Conservation (phyloP, 345 rosid genomes). For the Schrenkiella parvula region DNA sequence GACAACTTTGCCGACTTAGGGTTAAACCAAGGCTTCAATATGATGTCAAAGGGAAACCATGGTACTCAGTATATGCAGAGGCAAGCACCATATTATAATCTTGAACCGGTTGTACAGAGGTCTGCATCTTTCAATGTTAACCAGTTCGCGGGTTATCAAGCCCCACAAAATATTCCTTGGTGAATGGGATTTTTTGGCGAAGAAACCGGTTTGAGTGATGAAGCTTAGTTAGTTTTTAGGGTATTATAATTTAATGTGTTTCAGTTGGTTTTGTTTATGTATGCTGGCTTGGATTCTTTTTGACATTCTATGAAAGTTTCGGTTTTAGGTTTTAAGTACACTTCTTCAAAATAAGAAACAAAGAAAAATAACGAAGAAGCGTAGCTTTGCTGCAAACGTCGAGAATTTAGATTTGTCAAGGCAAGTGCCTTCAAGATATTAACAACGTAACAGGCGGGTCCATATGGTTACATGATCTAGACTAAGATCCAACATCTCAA, state of each 20-base stretch:
- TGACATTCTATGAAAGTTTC: background rate
- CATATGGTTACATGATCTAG: background rate
- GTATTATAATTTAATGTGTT: constrained; percentile 1
- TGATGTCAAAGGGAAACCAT: constrained; percentile 28
- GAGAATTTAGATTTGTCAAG: constrained; percentile 90
- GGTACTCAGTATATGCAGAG: constrained; percentile 19
- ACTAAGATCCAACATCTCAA: too few relatives aligned
- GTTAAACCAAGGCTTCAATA: constrained; percentile 6
- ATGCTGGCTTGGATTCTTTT: constrained; percentile 1
- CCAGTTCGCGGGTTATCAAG: constrained; percentile 3
- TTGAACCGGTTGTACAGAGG: constrained; percentile 11
- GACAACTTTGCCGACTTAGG: background rate
- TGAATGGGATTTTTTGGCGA: background rate
- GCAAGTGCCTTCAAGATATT: constrained; percentile 53
- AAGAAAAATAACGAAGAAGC: constrained; percentile 4
- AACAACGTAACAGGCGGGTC: background rate
- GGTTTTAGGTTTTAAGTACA: background rate
- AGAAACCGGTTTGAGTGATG: constrained; percentile 5
- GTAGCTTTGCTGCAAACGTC: constrained; percentile 82
- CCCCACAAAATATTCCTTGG: background rate
- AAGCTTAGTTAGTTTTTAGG: background rate
- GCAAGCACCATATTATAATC: background rate
- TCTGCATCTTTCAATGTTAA: background rate
- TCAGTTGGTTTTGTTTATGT: constrained; percentile 8
- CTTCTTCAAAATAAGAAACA: background rate